Evolutionary conservation across 2,329 filamentous ascomycete genomes (phyloP).

Genomic region (Colletotrichum sojae): DNA sequence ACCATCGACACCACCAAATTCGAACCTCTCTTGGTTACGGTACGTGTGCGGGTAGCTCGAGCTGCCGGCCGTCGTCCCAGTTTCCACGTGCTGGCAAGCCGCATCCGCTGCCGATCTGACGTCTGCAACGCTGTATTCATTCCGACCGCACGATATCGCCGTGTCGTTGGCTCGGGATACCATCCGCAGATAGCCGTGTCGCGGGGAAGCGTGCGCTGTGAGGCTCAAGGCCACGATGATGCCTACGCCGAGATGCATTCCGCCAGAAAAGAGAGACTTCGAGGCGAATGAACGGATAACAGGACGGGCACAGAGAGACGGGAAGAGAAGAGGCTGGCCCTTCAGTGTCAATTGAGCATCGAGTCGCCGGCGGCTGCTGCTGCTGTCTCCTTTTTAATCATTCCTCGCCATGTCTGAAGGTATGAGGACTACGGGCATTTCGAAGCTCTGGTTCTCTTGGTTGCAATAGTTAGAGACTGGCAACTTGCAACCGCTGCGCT

Average conservation of each 20-base stretch:
- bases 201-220: conserved; percentile 42
- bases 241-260: conserved; percentile 29
- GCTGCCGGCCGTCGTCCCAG: conserved; percentile 53
- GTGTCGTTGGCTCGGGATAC: conserved; percentile 15
- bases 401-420: neutral
- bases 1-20: conserved; percentile 66
- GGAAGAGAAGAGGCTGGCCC: too few species aligned
- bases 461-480: conserved; percentile 22
- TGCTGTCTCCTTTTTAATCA: conserved; percentile 15
- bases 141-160: conserved; percentile 62
- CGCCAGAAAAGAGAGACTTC: neutral
- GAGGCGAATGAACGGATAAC: neutral
- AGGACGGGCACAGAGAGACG: neutral
- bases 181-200: conserved; percentile 54
- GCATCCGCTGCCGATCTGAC: conserved; percentile 64
- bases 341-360: neutral
- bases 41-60: conserved; percentile 69
- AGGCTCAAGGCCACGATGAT: conserved; percentile 32
- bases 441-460: neutral
- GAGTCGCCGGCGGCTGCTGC: neutral
- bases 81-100: conserved; percentile 65
- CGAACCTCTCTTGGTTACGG: conserved; percentile 75
- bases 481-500: neutral
- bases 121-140: conserved; percentile 64
- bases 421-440: neutral